Percentiles rank a stretch among this genome's conserved stretches.
These are phyloP conservation scores for Phytophthora foliorum DNA, from an alignment of 352 stramenopile species.

Conservation along the genomic window DNA sequence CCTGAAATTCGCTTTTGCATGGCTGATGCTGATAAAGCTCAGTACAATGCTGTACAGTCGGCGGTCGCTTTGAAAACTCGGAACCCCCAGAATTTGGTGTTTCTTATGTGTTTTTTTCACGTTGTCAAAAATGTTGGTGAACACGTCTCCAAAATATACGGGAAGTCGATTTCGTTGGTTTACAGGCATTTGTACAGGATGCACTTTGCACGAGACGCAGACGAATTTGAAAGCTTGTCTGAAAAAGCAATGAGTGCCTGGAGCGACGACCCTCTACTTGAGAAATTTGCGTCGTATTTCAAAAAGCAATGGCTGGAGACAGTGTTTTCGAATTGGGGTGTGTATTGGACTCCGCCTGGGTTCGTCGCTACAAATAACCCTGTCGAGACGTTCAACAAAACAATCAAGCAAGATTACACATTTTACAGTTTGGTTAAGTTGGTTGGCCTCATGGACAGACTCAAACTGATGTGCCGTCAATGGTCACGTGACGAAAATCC, in stretches of 20 bases:
- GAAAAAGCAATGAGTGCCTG: background rate
- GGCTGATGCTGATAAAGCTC: constrained; percentile 10
- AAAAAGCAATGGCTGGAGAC: constrained; percentile 8
- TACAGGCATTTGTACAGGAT: background rate
- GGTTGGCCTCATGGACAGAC: constrained; percentile 1
- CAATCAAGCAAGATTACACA: constrained; percentile 12
- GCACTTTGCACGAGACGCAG: background rate
- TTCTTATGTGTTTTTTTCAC: constrained; percentile 13
- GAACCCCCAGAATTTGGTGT: background rate
- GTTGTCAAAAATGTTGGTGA: constrained; percentile 17
- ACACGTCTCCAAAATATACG: background rate
- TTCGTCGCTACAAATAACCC: constrained; percentile 3
- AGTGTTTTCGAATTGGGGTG: constrained; percentile 3
- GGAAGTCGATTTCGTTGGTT: background rate
- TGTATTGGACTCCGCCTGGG: background rate
- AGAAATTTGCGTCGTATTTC: background rate
- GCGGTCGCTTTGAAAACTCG: background rate
- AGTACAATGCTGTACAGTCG: constrained; percentile 7
- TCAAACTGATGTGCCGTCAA: constrained; percentile 4
- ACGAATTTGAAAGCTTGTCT: background rate
- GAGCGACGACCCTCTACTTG: background rate
- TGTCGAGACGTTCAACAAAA: constrained; percentile 6
- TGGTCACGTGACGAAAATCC: background rate
- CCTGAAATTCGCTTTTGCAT: background rate
- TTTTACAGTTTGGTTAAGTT: background rate